A percentile compares a stretch with the other conserved stretches of the same genome.
Evolutionary conservation across 2,329 filamentous ascomycete genomes (phyloP).

Genomic region (Bipolaris zeicola): DNA sequence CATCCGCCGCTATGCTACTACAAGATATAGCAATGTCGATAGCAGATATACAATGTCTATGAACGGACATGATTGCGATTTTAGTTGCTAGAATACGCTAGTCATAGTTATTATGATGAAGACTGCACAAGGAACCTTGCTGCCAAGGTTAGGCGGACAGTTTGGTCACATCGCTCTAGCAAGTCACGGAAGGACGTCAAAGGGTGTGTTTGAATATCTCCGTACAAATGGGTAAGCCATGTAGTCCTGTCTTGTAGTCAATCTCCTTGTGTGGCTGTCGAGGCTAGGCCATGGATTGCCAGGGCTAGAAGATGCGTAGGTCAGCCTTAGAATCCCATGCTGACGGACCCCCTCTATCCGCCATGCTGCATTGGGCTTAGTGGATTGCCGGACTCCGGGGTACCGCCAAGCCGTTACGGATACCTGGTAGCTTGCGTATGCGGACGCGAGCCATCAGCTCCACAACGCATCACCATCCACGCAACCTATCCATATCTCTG

Average conservation of each 20-base stretch:
- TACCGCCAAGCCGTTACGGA: slow-evolving; percentile 12
- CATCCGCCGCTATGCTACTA: too few species aligned
- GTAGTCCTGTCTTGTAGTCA: not conserved
- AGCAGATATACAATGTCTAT: too few species aligned
- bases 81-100: too few species aligned
- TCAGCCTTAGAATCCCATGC: slow-evolving; percentile 7
- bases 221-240: not conserved
- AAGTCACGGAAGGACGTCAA: not conserved
- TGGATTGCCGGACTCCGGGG: not conserved
- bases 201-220: not conserved
- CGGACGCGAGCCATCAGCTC: slow-evolving; percentile 7
- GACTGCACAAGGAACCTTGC: too few species aligned
- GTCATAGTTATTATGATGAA: too few species aligned
- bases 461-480: slow-evolving; percentile 7
- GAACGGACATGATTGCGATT: too few species aligned
- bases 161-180: not conserved
- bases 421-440: slow-evolving; percentile 14
- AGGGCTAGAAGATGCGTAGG: not conserved
- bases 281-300: slow-evolving; percentile 1
- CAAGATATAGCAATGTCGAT: too few species aligned
- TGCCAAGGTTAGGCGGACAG: not conserved
- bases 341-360: not conserved
- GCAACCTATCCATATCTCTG: not conserved
- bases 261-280: not conserved
- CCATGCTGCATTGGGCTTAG: not conserved